Percentiles rank a stretch among this genome's conserved stretches.
Evolutionary conservation across 2,329 filamentous ascomycete species (phyloP).

Genomic region (Colletotrichum higginsianum): DNA sequence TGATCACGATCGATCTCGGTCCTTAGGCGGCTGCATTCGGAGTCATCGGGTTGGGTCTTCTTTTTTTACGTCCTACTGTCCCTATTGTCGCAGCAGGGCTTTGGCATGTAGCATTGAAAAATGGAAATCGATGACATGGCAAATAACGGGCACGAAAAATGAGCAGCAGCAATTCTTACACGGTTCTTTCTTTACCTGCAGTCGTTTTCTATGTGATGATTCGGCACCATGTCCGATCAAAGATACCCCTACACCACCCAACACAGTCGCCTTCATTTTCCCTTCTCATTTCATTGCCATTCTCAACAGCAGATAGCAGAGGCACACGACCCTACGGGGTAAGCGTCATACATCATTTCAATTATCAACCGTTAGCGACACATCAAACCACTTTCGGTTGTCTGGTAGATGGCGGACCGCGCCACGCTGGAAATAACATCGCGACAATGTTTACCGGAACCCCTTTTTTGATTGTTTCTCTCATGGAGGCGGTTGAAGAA

Average conservation of each 20-base stretch:
- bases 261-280: not conserved
- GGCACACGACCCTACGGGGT: not conserved
- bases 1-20: slow-evolving; percentile 61
- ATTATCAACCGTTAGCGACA: not conserved
- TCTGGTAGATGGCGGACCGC: too few species aligned
- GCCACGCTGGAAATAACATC: too few species aligned
- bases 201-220: not conserved
- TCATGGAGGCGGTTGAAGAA: too few species aligned
- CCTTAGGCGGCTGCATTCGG: slow-evolving; percentile 70
- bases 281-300: not conserved
- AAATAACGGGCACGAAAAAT: slow-evolving; percentile 44
- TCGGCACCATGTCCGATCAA: not conserved
- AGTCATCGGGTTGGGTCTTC: slow-evolving; percentile 71
- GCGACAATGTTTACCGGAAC: too few species aligned
- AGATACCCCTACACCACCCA: not conserved
- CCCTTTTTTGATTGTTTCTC: too few species aligned
- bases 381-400: not conserved
- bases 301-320: not conserved
- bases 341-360: not conserved
- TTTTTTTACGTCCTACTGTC: slow-evolving; percentile 63
- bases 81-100: slow-evolving; percentile 66
- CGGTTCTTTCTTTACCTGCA: slow-evolving; percentile 20
- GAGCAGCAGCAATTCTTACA: slow-evolving; percentile 41
- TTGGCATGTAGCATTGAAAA: slow-evolving; percentile 72
- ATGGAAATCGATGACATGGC: slow-evolving; percentile 59